Evolutionary conservation across 768 basidiomycete genomes (phyloP), one percentile per base, ranked within the genome.

Genomic region (Termitomyces sp.): DNA sequence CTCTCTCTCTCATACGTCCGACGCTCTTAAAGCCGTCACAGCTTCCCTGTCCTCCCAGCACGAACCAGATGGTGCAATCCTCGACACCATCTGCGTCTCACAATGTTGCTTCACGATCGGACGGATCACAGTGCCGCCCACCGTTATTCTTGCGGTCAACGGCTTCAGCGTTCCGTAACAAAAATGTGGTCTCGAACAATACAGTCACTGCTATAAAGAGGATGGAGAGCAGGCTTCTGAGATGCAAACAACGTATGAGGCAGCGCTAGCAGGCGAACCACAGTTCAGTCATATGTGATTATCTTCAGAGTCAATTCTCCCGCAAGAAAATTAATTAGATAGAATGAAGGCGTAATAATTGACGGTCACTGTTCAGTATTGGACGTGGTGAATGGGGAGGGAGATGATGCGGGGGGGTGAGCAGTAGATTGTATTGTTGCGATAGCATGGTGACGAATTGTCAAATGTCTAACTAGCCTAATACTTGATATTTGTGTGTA

Each of bases 141-240:
- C 77, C 3, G 57, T 92, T 59, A 79, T 80, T 12, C 69, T 90
- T 34, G 86, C 83, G 1, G 62, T 73, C 1, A 83, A 86, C 58
- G 90, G 90, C 0, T 83, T 86, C 60, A 70, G 73, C 22, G 70
- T 66, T 1, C 64, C 72, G n/a, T n/a, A n/a, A n/a, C n/a, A n/a
- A n/a, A n/a, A n/a, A n/a, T n/a, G n/a, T n/a, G 94, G 90, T 29
- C 78, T 97, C 24, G 81, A 90, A 65, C 94, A 97, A 71, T 95
- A 95, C 68, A 89, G 89, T 65, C 82, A 86, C 64, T 88, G 91
- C 20, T 93, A 92, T 63, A 92, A 92, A 67, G 90, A 93, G 63
- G 87, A 90, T 31, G 88, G 84, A 41, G 90, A 91, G 29, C 83
- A 87, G 65, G 88, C 91, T 3, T 76, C 76, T 37, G 82, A 87